phyloP scores from a whole-genome alignment of 2,329 filamentous ascomycete genomes.

The Aureobasidium pullulans region DNA sequence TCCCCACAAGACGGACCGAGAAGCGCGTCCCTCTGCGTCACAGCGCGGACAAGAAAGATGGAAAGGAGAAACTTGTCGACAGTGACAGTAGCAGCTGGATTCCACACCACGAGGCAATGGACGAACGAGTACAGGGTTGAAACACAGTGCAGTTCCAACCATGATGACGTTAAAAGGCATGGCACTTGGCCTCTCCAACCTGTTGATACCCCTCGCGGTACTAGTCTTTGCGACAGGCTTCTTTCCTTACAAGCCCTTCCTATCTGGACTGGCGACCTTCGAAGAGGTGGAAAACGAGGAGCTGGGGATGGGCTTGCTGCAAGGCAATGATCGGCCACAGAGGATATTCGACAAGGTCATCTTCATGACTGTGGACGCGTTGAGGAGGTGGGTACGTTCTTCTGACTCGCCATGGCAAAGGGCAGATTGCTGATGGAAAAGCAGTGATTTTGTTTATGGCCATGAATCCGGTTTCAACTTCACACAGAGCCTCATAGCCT shows the following conservation, averaged over 20 bases:
- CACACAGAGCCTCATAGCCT: conserved; percentile 80
- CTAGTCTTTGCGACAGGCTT: conserved; percentile 77
- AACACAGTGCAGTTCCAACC: not conserved
- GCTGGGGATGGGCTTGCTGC: conserved; percentile 8
- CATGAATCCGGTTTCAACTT: conserved; percentile 73
- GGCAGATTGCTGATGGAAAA: conserved; percentile 19
- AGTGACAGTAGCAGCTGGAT: not conserved
- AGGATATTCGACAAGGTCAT: conserved; percentile 81
- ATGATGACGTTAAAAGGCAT: conserved; percentile 2
- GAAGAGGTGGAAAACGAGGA: conserved; percentile 19
- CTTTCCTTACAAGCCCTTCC: conserved; percentile 93
- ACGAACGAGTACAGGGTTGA: not conserved
- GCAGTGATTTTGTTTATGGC: conserved; percentile 86
- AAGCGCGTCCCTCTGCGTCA: not conserved
- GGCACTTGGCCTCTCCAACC: conserved; percentile 57
- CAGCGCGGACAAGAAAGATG: not conserved
- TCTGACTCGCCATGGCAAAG: not conserved
- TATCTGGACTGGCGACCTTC: conserved; percentile 66
- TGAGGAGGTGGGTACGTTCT: conserved; percentile 60
- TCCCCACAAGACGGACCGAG: not conserved
- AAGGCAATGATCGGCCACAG: conserved; percentile 47
- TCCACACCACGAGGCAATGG: not conserved
- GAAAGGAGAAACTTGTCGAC: not conserved
- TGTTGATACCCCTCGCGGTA: conserved; percentile 64
- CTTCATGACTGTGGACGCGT: conserved; percentile 96